A percentile compares a stretch with the other conserved stretches of the same genome.
These are phyloP conservation scores for Macadamia integrifolia DNA, from an alignment of 164 flowering plant species.

Conservation along the genomic window DNA sequence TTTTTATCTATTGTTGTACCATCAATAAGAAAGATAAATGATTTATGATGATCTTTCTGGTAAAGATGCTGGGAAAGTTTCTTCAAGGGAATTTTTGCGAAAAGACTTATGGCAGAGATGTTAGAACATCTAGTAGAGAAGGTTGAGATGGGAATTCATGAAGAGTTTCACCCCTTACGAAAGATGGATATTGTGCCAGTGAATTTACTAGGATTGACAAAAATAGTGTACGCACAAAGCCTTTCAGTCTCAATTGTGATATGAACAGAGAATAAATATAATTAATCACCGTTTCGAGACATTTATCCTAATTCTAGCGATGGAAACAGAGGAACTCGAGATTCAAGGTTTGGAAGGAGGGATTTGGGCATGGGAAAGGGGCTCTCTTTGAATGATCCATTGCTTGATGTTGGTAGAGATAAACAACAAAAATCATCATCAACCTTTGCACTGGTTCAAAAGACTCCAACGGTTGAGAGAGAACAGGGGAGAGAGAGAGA, in stretches of 20 bases:
- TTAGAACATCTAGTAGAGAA: slow-evolving; percentile 47
- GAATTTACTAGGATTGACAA: slow-evolving; percentile 28
- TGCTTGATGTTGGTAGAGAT: slow-evolving; percentile 53
- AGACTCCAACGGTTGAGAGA: no score
- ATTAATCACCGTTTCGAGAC: slow-evolving; percentile 26
- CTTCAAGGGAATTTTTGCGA: slow-evolving; percentile 45
- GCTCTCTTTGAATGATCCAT: slow-evolving; percentile 39
- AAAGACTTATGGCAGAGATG: slow-evolving; percentile 36
- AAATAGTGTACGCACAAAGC: slow-evolving; percentile 32
- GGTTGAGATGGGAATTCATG: slow-evolving; percentile 54
- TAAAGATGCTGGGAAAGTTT: slow-evolving; percentile 38
- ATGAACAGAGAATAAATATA: slow-evolving; percentile 34
- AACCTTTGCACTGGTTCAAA: no score
- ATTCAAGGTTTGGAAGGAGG: slow-evolving; percentile 36
- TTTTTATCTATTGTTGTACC: no score
- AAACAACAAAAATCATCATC: slow-evolving; percentile 21
- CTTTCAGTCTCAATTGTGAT: slow-evolving; percentile 31
- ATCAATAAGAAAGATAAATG: no score
- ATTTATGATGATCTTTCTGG: slow-evolving; percentile 25
- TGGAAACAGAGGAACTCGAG: slow-evolving; percentile 17
- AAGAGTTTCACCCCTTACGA: slow-evolving; percentile 43
- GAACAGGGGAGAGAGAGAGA: no score
- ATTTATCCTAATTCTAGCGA: slow-evolving; percentile 22
- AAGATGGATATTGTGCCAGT: slow-evolving; percentile 29
- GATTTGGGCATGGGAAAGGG: slow-evolving; percentile 45